Conservation (phyloP, 2,329 filamentous ascomycete genomes). For the Calcarisporium arbuscula region DNA sequence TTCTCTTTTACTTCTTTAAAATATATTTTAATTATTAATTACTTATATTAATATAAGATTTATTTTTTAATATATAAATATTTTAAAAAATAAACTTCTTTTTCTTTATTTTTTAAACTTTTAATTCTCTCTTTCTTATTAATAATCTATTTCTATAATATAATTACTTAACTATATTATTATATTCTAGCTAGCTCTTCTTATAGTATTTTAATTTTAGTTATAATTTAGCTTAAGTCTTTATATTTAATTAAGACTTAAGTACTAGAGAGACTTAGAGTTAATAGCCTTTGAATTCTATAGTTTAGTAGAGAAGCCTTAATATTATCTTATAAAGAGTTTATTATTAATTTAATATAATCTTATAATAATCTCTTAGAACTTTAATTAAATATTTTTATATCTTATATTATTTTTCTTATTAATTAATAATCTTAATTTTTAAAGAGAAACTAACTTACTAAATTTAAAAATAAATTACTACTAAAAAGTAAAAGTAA, state of each 20-base stretch:
- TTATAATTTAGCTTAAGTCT: constrained; percentile 1
- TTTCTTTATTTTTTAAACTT: no score
- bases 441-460: no score
- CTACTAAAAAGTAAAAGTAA: not conserved
- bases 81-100: not conserved
- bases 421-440: not conserved
- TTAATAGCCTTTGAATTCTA: no score
- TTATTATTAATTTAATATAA: not conserved
- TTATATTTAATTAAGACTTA: no score
- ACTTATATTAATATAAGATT: not conserved
- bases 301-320: no score
- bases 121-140: no score
- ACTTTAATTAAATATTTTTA: not conserved
- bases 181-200: not conserved
- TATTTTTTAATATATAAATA: not conserved
- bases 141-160: not conserved
- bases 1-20: not conserved
- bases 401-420: not conserved
- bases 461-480: not conserved
- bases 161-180: not conserved
- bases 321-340: no score
- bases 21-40: not conserved
- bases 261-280: no score
- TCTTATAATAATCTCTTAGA: not conserved
- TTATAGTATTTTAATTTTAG: not conserved